Conservation (phyloP, 2,329 filamentous ascomycete species). For the Furcasterigmium sp. region DNA sequence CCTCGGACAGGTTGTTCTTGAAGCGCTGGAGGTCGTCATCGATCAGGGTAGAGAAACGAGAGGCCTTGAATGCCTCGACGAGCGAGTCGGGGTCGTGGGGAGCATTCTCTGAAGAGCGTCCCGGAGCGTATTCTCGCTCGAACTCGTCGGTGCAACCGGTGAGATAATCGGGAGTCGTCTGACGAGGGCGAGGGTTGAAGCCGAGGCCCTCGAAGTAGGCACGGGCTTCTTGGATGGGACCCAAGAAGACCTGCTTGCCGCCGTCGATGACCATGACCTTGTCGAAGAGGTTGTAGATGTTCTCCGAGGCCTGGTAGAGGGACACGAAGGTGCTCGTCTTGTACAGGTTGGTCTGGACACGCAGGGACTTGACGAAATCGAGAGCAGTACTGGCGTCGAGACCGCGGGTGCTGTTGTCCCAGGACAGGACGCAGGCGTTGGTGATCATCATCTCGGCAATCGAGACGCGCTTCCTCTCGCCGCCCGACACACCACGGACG, state of each 20-base stretch:
- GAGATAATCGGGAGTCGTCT: slow-evolving; percentile 77
- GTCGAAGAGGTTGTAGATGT: slow-evolving; percentile 74
- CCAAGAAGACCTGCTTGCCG: slow-evolving; percentile 72
- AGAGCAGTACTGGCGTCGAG: slow-evolving; percentile 64
- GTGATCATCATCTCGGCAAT: slow-evolving; percentile 82
- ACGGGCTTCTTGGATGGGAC: slow-evolving; percentile 61
- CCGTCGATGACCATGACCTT: slow-evolving; percentile 79
- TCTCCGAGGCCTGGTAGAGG: slow-evolving; percentile 80
- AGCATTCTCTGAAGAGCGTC: slow-evolving; percentile 58
- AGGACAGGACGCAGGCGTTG: slow-evolving; percentile 64
- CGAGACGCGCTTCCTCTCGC: slow-evolving; percentile 73
- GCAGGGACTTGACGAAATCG: slow-evolving; percentile 63
- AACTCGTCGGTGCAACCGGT: slow-evolving; percentile 82
- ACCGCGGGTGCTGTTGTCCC: slow-evolving; percentile 70
- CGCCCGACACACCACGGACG: slow-evolving; percentile 73
- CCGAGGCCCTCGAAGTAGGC: slow-evolving; percentile 73
- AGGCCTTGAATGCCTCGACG: slow-evolving; percentile 64
- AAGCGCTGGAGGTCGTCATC: slow-evolving; percentile 65
- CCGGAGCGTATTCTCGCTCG: slow-evolving; percentile 70
- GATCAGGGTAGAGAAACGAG: slow-evolving; percentile 50
- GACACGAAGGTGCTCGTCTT: slow-evolving; percentile 81
- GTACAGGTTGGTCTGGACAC: slow-evolving; percentile 79
- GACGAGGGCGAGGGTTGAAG: slow-evolving; percentile 67
- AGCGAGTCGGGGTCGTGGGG: slow-evolving; percentile 65
- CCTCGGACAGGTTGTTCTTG: slow-evolving; percentile 55